Percentiles rank a stretch among this genome's conserved stretches.
These are phyloP conservation scores for Spizellomyces sp. DNA, from an alignment of 192 early-diverging fungal species.

Conservation along the genomic window DNA sequence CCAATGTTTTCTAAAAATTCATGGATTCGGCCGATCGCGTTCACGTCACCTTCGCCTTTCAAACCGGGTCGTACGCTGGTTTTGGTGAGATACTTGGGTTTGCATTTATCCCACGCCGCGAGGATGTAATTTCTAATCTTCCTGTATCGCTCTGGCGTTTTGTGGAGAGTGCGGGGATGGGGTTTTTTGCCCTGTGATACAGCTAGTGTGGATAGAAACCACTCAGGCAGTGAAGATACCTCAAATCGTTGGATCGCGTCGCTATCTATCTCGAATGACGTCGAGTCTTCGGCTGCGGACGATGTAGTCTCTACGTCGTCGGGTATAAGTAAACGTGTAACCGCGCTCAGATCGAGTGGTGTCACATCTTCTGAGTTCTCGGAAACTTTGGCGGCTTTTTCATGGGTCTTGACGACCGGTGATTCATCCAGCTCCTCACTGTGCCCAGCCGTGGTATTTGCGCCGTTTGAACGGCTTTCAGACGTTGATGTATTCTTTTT, in stretches of 20 bases:
- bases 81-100: constrained; percentile 79
- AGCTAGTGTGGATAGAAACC: constrained; percentile 35
- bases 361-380: background rate
- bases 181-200: constrained; percentile 20
- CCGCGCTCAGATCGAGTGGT: background rate
- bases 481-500: too few relatives aligned
- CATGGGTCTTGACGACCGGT: too few relatives aligned
- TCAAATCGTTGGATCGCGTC: constrained; percentile 41
- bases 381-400: too few relatives aligned
- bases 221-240: constrained; percentile 38
- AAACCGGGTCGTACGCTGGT: constrained; percentile 74
- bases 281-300: background rate
- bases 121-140: constrained; percentile 88
- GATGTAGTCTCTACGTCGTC: background rate
- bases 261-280: constrained; percentile 3
- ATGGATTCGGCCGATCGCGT: constrained; percentile 88
- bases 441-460: too few relatives aligned
- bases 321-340: background rate
- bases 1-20: constrained; percentile 76
- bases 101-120: constrained; percentile 65
- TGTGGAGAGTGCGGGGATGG: constrained; percentile 52
- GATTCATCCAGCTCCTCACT: too few relatives aligned
- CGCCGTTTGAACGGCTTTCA: too few relatives aligned
- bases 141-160: constrained; percentile 88
- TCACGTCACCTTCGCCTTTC: constrained; percentile 87